These are phyloP conservation scores for Euphorbia corollata DNA, from an alignment of 441 rosid genomes.

Conservation along the genomic window DNA sequence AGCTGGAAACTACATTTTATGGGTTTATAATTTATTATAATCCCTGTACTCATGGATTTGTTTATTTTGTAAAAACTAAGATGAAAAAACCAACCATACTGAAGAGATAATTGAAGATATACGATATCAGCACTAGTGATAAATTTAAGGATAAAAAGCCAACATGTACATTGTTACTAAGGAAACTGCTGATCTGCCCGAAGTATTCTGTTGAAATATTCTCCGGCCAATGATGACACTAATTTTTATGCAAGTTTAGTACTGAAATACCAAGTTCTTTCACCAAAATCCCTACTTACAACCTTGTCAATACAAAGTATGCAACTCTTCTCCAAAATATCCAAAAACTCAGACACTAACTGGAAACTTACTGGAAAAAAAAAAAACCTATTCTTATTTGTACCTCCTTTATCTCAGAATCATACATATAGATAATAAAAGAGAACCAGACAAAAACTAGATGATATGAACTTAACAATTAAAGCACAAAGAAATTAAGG, in stretches of 20 bases:
- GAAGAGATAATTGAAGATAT: background rate
- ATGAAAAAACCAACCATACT: background rate
- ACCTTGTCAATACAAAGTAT: background rate
- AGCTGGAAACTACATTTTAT: background rate
- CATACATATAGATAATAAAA: background rate
- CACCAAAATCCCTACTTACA: background rate
- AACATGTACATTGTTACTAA: background rate
- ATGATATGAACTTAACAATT: too few species aligned
- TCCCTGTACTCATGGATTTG: too few species aligned
- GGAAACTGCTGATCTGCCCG: background rate
- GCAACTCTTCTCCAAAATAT: background rate
- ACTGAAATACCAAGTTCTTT: background rate
- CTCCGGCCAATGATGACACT: too few species aligned
- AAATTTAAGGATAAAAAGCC: background rate
- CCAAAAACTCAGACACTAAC: background rate
- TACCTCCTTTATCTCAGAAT: background rate
- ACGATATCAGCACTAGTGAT: background rate
- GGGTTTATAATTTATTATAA: background rate
- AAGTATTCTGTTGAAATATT: background rate
- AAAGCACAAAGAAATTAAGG: background rate
- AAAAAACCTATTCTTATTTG: background rate
- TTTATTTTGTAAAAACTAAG: too few species aligned
- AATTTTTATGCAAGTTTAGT: background rate
- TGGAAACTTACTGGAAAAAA: too few species aligned
- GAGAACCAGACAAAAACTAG: too few species aligned